A percentile compares a stretch with the other conserved stretches of the same genome.
These are phyloP conservation scores for Nemania serpens DNA, from an alignment of 2,329 filamentous ascomycete species.

Conservation along the genomic window DNA sequence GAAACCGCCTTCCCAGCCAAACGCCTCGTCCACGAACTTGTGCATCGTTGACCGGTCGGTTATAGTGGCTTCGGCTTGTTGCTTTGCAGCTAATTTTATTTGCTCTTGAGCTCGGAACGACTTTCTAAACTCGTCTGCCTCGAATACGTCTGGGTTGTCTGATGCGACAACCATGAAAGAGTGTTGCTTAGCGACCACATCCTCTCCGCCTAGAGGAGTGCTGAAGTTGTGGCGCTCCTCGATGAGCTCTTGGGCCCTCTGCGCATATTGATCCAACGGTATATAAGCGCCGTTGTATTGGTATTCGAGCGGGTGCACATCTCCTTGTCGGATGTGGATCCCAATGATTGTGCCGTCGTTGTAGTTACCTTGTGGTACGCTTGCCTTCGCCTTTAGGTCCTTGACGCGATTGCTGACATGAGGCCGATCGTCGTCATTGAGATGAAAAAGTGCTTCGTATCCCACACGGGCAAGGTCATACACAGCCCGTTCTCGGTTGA, in stretches of 20 bases:
- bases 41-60: conserved; percentile 57
- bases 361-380: conserved; percentile 47
- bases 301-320: conserved; percentile 75
- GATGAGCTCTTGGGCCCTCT: conserved; percentile 61
- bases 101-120: conserved; percentile 71
- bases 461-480: conserved; percentile 71
- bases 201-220: conserved; percentile 41
- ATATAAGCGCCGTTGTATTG: conserved; percentile 80
- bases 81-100: conserved; percentile 74
- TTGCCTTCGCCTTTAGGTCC: conserved; percentile 57
- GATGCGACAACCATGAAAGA: conserved; percentile 71
- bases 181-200: conserved; percentile 45
- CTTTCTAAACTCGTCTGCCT: conserved; percentile 63
- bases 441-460: conserved; percentile 74
- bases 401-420: conserved; percentile 66
- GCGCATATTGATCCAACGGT: conserved; percentile 70
- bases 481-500: conserved; percentile 61
- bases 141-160: conserved; percentile 78
- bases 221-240: conserved; percentile 53
- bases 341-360: conserved; percentile 65
- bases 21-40: conserved; percentile 73
- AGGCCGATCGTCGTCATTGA: conserved; percentile 65
- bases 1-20: conserved; percentile 90
- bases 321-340: conserved; percentile 79
- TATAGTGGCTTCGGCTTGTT: conserved; percentile 47